Evolutionary conservation across 176 grass and related monocot species (phyloP), one percentile per base, ranked within the genome.

Genomic region (Lolium perenne): DNA sequence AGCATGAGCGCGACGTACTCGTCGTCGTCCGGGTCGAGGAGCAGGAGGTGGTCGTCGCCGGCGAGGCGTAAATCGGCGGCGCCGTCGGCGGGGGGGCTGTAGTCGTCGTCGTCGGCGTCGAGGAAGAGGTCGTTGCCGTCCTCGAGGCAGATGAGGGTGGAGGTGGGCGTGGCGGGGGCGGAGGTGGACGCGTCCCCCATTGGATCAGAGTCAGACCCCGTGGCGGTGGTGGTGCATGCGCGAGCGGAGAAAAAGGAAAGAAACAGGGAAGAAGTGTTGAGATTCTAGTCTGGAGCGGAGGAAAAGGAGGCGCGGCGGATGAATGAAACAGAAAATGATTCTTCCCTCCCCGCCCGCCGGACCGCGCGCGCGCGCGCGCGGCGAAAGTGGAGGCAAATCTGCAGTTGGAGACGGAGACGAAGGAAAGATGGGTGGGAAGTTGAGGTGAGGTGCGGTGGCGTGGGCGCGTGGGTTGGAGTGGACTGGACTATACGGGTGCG

Each of bases 101-200:
- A 43, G 4, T 76, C 85, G 69, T 75, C 32, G 32, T 35, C 85
- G 68, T 79, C 72, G 58, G 8, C 58, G 80, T 69, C 72, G 43
- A 66, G 86, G 54, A 85, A 86, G 22, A 93, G 62, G 82, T 84
- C 88, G 65, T 8, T 64, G 62, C 89, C 86, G 53, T 94, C 88
- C 68, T 93, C 95, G 60, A 71, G 80, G 81, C 95, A 97, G 81
- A 94, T 83, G 55, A 97, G 92, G 14, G 78, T 92, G 76, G 90
- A 97, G 20, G 91, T 67, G 11, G 92, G 86, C 62, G 80, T 91
- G 67, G 66, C 75, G 48, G 84, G 84, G 10, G 78, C 50, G 56
- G 80, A 25, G 76, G 88, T 72, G 81, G 64, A 74, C 46, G 71
- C 84, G 58, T 93, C 89, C 69, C 12, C 70, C 92, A 91, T 94